Evolutionary conservation across 768 basidiomycete genomes (phyloP), one percentile per base, ranked within the genome.

Genomic region (Lactifluus hygrophoroides): DNA sequence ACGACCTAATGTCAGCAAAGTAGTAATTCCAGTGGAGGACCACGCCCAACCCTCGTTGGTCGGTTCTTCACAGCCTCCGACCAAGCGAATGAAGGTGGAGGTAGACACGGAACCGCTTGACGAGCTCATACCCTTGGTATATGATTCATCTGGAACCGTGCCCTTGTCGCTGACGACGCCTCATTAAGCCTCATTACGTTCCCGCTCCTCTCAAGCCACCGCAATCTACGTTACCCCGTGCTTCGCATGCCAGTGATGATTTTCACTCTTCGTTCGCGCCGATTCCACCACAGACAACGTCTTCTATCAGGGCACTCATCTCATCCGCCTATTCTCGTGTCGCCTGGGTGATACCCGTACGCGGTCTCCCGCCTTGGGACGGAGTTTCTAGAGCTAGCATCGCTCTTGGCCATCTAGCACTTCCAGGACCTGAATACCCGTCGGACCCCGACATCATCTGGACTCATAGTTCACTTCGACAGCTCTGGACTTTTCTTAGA

Each of bases 171-270:
- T 60, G 19, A 56, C 43, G 28, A 56, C 28, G 13, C n/a, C 3
- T 28, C 17, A 46, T n/a, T 28, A 60, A 60, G 59, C 59, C 59
- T 38, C 59, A 60, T 51, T 60, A 60, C 28, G 42, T 60, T n/a
- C 54, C 59, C 4, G 54, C 59, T n/a, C 49, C 28, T 32, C 23
- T 46, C 43, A 45, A 51, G 27, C 6, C 51, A 17, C 35, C 43
- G 11, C 54, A 37, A 19, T 30, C 23, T 14, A 17, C 49, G 19
- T 32, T 46, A 14, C 42, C 42, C 23, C 17, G 1, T 49, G 49
- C 43, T 25, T 43, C 44, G 19, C 28, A 21, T 34, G 21, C 42
- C 42, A 19, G 10, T 43, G 54, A 51, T 9, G 9, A n/a, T n/a
- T n/a, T 11, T 30, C 6, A 5, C 19, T 9, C 42, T n/a, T 27